Evolutionary conservation across 176 grass and related monocot genomes (phyloP), one percentile per base, ranked within the genome.

Genomic region (Metroxylon sagu): DNA sequence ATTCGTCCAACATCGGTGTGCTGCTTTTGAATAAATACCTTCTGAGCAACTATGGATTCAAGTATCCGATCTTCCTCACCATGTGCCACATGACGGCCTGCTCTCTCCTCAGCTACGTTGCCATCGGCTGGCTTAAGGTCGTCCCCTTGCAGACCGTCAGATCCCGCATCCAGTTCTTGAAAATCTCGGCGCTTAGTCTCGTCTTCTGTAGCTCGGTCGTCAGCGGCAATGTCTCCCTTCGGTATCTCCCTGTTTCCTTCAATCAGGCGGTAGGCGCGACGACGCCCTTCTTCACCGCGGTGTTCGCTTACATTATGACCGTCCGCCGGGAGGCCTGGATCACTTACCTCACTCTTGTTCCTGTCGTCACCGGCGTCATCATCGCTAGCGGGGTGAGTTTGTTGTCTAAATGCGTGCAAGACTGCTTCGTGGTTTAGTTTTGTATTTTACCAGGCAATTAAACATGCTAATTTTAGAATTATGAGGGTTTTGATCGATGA

Each of bases 11-110:
- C 26, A 62, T 62, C 30, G 60, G 31, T 17, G 31, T 62, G 18
- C 60, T 62, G 4, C 60, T 62, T 29, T 31, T 62, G 29, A 62
- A 62, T 29, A 62, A 62, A 19, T 62, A 62, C 60, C 60, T 62
- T 18, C 60, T 62, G 29, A 62, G 60, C n/a, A 62, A 62, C 29
- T 62, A 62, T 6, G 60, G 60, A n/a, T 62, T 62, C 30, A 80
- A 80, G 76, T 85, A 80, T 50, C 82, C 82, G 18, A 85, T 85
- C 72, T 85, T 85, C 67, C 82, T 85, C 61, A 85, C 82, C 82
- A 85, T 85, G 82, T 85, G 82, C 66, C 82, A 85, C 82, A 85
- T 85, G 82, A 60, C 71, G 23, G 76, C 82, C 16, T 85, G 82
- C 76, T 79, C 82, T 4, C 76, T 85, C n/a, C 67, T 85, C 82